A percentile compares a stretch with the other conserved stretches of the same genome.
Conservation (phyloP, 805 yeast species). For the Ogataea nakhonphanomensis region DNA sequence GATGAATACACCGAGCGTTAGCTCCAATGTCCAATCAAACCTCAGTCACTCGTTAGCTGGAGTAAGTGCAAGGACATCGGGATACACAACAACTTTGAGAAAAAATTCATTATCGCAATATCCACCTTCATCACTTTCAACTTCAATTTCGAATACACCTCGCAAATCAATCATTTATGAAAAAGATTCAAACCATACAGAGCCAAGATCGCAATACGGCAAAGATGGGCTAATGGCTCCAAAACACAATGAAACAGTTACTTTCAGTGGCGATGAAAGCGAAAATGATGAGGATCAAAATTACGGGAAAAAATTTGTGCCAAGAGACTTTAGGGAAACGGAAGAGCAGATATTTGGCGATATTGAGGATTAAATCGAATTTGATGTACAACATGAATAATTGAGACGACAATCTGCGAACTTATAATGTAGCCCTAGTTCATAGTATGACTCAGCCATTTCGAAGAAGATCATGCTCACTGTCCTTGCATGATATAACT, state of each 20-base stretch:
- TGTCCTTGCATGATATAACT: no score
- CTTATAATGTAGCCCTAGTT: background rate
- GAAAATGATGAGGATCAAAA: slow-evolving; percentile 14
- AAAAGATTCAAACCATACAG: slow-evolving; percentile 4
- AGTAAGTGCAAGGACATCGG: slow-evolving; percentile 5
- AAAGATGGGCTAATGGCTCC: slow-evolving; percentile 20
- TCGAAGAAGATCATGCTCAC: no score
- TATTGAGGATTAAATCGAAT: slow-evolving; percentile 31
- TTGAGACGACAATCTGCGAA: background rate
- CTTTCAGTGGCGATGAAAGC: slow-evolving; percentile 20
- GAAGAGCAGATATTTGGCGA: slow-evolving; percentile 33
- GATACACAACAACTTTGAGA: slow-evolving; percentile 28
- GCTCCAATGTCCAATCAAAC: background rate
- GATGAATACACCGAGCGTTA: slow-evolving; percentile 10
- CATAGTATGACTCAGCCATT: no score
- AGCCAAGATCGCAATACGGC: slow-evolving; percentile 1
- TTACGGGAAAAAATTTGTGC: slow-evolving; percentile 15
- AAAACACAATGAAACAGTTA: slow-evolving; percentile 15
- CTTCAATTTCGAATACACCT: slow-evolving; percentile 17
- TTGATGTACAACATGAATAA: background rate
- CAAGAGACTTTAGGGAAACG: slow-evolving; percentile 15
- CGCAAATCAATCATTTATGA: slow-evolving; percentile 13
- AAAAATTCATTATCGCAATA: slow-evolving; percentile 43
- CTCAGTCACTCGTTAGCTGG: background rate
- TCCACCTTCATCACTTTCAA: slow-evolving; percentile 37